Evolutionary conservation across 2,329 filamentous ascomycete genomes (phyloP).

Genomic region (Amauroascus niger): DNA sequence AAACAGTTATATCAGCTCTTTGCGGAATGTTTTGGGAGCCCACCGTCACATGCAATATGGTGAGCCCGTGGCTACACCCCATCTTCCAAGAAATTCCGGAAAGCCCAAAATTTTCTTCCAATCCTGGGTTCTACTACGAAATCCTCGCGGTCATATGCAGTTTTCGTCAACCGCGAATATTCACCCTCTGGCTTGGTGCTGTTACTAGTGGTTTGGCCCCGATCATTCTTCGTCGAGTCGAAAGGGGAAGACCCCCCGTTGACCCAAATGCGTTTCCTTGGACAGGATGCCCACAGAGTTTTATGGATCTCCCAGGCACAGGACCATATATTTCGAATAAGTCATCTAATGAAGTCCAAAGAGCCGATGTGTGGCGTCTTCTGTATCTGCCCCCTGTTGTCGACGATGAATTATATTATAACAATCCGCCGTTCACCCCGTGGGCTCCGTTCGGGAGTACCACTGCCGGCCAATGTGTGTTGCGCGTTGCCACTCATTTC

Average conservation of each 20-base stretch:
- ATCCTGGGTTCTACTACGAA: slow-evolving; percentile 6
- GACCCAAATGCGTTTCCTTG: slow-evolving; percentile 2
- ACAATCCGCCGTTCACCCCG: slow-evolving; percentile 8
- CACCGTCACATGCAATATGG: slow-evolving; percentile 8
- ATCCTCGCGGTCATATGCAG: slow-evolving; percentile 8
- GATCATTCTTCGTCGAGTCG: background rate
- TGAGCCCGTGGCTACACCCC: slow-evolving; percentile 8
- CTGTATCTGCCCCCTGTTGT: slow-evolving; percentile 8
- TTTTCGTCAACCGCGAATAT: background rate
- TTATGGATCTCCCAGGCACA: slow-evolving; percentile 10
- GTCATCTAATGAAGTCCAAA: slow-evolving; percentile 7
- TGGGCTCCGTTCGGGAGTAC: slow-evolving; percentile 1
- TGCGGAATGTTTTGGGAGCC: slow-evolving; percentile 10
- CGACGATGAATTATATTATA: slow-evolving; percentile 10
- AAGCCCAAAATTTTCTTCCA: slow-evolving; percentile 1
- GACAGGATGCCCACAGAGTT: slow-evolving; percentile 8
- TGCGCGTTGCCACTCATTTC: background rate
- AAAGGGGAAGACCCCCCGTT: slow-evolving; percentile 3
- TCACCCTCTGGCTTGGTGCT: slow-evolving; percentile 5
- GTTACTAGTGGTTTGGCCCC: slow-evolving; percentile 7
- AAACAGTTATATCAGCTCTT: slow-evolving; percentile 3
- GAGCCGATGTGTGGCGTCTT: slow-evolving; percentile 8
- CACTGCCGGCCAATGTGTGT: background rate
- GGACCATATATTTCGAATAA: slow-evolving; percentile 6
- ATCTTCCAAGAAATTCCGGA: slow-evolving; percentile 8